Conservation (phyloP, 805 yeast genomes). For the Zygosaccharomyces rouxii region DNA sequence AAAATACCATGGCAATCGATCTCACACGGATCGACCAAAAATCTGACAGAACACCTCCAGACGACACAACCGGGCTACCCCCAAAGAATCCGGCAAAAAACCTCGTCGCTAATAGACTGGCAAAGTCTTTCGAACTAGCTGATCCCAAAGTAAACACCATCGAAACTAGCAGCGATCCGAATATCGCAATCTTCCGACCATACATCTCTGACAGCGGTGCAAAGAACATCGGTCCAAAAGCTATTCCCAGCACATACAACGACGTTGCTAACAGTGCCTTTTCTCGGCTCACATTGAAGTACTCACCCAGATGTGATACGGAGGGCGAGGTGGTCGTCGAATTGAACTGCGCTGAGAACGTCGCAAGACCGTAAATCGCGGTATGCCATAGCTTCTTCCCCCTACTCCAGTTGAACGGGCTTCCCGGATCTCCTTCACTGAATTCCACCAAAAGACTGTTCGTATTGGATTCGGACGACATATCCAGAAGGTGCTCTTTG, state of each 20-base stretch:
- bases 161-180: conserved; percentile 53
- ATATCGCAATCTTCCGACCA: conserved; percentile 62
- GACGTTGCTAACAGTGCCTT: conserved; percentile 74
- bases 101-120: conserved; percentile 70
- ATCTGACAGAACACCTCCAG: conserved; percentile 84
- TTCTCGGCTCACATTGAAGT: conserved; percentile 57
- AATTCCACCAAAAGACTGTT: conserved; percentile 1
- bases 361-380: conserved; percentile 43
- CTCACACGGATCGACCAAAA: conserved; percentile 60
- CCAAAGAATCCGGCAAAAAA: conserved; percentile 79
- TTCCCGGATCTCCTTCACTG: conserved; percentile 55
- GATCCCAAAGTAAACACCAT: conserved; percentile 62
- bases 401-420: conserved; percentile 74
- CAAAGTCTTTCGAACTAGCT: conserved; percentile 75
- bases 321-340: conserved; percentile 76
- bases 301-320: conserved; percentile 42
- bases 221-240: conserved; percentile 87
- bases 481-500: neutral
- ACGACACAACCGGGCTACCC: conserved; percentile 80
- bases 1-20: conserved; percentile 71
- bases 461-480: neutral
- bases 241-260: conserved; percentile 83
- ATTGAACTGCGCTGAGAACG: conserved; percentile 61
- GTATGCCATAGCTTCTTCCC: conserved; percentile 44
- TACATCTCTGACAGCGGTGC: conserved; percentile 78